These are phyloP conservation scores for Pythium sukuiense DNA, from an alignment of 352 stramenopile genomes.

Conservation along the genomic window DNA sequence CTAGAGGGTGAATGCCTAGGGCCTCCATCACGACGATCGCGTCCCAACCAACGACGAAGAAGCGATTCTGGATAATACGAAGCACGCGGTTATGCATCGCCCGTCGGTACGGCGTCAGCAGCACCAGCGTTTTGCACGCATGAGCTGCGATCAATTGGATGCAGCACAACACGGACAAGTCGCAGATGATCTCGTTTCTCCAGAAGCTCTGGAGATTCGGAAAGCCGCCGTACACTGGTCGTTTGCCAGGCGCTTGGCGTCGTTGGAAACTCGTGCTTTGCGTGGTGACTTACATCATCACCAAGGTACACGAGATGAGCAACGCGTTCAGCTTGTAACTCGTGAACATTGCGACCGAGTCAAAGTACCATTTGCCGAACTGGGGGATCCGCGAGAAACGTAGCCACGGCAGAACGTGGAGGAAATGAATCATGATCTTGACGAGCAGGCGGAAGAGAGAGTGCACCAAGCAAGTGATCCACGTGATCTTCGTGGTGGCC, in stretches of 20 bases:
- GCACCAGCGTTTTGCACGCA: conserved; percentile 15
- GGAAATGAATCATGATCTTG: conserved; percentile 18
- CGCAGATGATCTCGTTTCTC: conserved; percentile 44
- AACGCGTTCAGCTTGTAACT: conserved; percentile 60
- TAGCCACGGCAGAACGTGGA: conserved; percentile 1
- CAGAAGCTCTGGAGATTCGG: conserved; percentile 42
- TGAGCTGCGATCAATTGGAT: conserved; percentile 22
- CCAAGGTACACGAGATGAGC: conserved; percentile 40
- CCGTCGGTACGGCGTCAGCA: conserved; percentile 31
- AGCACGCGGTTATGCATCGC: conserved; percentile 28
- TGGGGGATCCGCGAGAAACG: background rate
- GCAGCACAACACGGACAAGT: conserved; percentile 35
- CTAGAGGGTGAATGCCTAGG: conserved; percentile 38
- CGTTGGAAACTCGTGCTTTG: conserved; percentile 44
- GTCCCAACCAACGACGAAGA: conserved; percentile 47
- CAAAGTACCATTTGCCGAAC: conserved; percentile 41
- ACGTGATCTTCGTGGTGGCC: conserved; percentile 35
- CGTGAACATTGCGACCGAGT: conserved; percentile 43
- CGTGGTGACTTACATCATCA: conserved; percentile 33
- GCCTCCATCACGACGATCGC: conserved; percentile 35
- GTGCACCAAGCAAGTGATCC: conserved; percentile 35
- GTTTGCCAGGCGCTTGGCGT: conserved; percentile 27
- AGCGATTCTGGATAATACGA: conserved; percentile 36
- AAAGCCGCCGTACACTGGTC: conserved; percentile 41
- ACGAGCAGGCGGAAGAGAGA: conserved; percentile 20